Percentiles rank a stretch among this genome's conserved stretches.
Evolutionary conservation across 306 rosid genomes (phyloP).

Genomic region (Gynostemma pentaphyllum): DNA sequence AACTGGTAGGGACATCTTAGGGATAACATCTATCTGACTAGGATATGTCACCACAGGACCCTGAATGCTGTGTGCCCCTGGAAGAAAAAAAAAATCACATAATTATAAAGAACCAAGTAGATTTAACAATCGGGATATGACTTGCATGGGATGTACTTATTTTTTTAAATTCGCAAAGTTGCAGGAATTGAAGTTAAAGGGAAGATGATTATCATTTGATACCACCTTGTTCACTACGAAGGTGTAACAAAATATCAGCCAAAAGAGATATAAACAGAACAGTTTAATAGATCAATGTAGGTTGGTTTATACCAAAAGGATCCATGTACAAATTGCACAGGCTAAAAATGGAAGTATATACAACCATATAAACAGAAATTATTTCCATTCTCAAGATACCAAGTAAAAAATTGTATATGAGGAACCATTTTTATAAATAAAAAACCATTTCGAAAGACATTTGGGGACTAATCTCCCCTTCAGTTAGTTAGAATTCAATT

Average conservation of each 20-base stretch:
- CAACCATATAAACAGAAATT: neutral
- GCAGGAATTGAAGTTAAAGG: neutral
- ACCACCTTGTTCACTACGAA: neutral
- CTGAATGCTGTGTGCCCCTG: constrained; percentile 36
- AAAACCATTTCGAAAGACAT: neutral
- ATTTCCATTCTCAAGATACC: neutral
- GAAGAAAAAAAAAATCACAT: constrained; percentile 11
- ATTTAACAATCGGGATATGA: neutral
- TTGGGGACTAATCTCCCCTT: neutral
- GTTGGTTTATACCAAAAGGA: neutral
- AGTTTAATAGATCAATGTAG: neutral
- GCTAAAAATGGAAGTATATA: neutral
- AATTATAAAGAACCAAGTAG: neutral
- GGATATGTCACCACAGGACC: constrained; percentile 28
- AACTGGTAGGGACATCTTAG: constrained; percentile 50
- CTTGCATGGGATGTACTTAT: neutral
- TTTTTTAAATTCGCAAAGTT: neutral
- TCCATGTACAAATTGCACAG: neutral
- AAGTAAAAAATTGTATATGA: neutral
- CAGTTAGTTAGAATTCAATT: neutral
- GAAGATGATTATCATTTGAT: neutral
- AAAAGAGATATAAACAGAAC: neutral
- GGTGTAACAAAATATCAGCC: neutral
- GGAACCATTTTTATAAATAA: neutral
- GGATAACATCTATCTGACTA: constrained; percentile 27